A percentile compares a stretch with the other conserved stretches of the same genome.
Evolutionary conservation across 164 flowering plant genomes (phyloP).

Genomic region (Houttuynia cordata): DNA sequence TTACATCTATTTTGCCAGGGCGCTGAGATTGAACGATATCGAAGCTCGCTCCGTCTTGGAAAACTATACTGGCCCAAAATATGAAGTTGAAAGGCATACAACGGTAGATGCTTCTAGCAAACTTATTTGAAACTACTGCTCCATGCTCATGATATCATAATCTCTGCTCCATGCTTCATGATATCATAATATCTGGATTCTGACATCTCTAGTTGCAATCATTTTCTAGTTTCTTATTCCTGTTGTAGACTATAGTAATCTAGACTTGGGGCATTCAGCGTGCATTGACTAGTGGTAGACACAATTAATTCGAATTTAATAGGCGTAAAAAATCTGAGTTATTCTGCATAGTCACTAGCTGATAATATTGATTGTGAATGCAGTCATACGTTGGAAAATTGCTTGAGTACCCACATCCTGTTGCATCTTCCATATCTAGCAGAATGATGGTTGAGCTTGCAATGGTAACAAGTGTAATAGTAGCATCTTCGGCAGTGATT

Average conservation of each 20-base stretch:
- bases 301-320: too few relatives aligned
- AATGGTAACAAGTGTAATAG: conserved; percentile 55
- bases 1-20: conserved; percentile 31
- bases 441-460: conserved; percentile 88
- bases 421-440: conserved; percentile 91
- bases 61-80: conserved; percentile 58
- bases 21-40: conserved; percentile 44
- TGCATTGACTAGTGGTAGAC: neutral
- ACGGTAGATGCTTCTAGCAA: conserved; percentile 49
- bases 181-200: too few relatives aligned
- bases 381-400: conserved; percentile 78
- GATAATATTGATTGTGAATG: conserved; percentile 13
- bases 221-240: too few relatives aligned
- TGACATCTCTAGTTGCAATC: too few relatives aligned
- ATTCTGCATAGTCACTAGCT: too few relatives aligned
- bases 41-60: conserved; percentile 43
- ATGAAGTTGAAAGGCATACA: conserved; percentile 62
- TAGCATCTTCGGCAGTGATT: conserved; percentile 59
- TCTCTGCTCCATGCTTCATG: too few relatives aligned
- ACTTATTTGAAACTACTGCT: too few relatives aligned
- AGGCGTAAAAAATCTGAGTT: too few relatives aligned
- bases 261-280: neutral
- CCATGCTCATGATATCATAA: too few relatives aligned
- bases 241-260: too few relatives aligned
- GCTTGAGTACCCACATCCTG: conserved; percentile 77